phyloP scores from a whole-genome alignment of 129 eudicot genomes.

The Smallanthus sonchifolius region DNA sequence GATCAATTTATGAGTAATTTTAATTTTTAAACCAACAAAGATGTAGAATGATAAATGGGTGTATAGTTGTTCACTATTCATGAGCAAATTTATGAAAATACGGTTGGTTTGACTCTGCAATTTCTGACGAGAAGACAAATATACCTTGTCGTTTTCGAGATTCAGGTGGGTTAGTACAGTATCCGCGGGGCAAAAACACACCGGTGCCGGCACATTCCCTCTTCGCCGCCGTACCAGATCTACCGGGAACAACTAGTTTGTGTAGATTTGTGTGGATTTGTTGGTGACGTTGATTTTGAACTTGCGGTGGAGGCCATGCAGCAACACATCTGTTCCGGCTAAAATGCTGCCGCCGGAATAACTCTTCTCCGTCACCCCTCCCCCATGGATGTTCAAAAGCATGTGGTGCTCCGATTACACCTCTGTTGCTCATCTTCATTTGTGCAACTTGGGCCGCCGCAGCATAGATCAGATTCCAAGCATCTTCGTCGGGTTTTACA shows the following conservation, averaged over 20 bases:
- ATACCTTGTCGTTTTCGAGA: slow-evolving; percentile 48
- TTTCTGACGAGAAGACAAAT: slow-evolving; percentile 4
- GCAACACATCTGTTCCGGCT: slow-evolving; percentile 12
- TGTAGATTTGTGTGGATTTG: background rate
- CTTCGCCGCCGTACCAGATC: slow-evolving; percentile 18
- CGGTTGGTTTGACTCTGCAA: background rate
- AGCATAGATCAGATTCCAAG: slow-evolving; percentile 48
- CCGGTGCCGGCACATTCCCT: slow-evolving; percentile 68
- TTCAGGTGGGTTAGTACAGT: slow-evolving; percentile 24
- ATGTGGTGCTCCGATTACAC: background rate
- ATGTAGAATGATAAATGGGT: too few relatives aligned
- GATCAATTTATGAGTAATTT: too few relatives aligned
- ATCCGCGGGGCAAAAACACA: slow-evolving; percentile 61
- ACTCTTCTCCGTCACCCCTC: slow-evolving; percentile 8
- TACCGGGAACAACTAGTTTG: slow-evolving; percentile 14
- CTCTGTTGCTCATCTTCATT: slow-evolving; percentile 32
- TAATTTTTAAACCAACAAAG: too few relatives aligned
- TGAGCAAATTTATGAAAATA: background rate
- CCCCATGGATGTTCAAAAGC: background rate
- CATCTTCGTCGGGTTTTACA: slow-evolving; percentile 27
- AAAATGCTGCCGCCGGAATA: slow-evolving; percentile 19
- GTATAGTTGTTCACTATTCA: too few relatives aligned
- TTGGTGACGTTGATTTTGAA: background rate
- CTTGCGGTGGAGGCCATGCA: slow-evolving; percentile 38
- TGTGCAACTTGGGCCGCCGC: slow-evolving; percentile 52